phyloP scores from a whole-genome alignment of 768 basidiomycete genomes.

The Cantharellus anzutake region DNA sequence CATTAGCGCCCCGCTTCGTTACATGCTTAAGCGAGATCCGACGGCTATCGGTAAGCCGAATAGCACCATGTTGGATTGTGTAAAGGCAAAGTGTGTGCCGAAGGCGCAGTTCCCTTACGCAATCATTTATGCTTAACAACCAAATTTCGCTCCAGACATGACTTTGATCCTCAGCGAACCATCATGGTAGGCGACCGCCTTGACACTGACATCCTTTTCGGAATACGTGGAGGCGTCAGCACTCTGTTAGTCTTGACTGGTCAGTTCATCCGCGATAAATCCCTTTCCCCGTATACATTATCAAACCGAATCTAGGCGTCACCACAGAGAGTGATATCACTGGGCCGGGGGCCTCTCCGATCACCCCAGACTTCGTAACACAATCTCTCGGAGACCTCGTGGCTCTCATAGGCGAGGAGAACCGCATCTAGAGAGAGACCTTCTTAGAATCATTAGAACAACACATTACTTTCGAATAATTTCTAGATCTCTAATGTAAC shows the following conservation, averaged over 20 bases:
- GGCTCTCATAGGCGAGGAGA: slow-evolving; percentile 9
- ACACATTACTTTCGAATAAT: too few relatives aligned
- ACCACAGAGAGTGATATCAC: slow-evolving; percentile 54
- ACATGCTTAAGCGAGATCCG: slow-evolving; percentile 49
- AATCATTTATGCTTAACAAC: background rate
- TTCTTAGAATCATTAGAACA: too few relatives aligned
- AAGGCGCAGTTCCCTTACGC: background rate
- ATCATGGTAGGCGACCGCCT: slow-evolving; percentile 95
- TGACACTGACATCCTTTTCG: slow-evolving; percentile 91
- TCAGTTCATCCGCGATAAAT: slow-evolving; percentile 13
- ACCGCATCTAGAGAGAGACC: background rate
- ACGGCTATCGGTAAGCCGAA: slow-evolving; percentile 82
- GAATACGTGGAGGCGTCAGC: slow-evolving; percentile 62
- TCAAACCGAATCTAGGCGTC: slow-evolving; percentile 35
- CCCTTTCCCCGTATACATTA: background rate
- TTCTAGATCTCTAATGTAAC: too few relatives aligned
- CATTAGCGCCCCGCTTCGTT: slow-evolving; percentile 64
- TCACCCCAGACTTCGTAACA: slow-evolving; percentile 68
- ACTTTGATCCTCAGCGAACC: slow-evolving; percentile 70
- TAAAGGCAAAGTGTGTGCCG: slow-evolving; percentile 45
- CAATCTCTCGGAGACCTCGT: slow-evolving; percentile 62
- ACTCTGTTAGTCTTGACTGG: slow-evolving; percentile 91
- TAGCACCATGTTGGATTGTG: slow-evolving; percentile 80
- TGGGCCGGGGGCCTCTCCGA: slow-evolving; percentile 46
- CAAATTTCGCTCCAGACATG: slow-evolving; percentile 30